Evolutionary conservation across 2,329 filamentous ascomycete species (phyloP).

Genomic region (Botrytis hyacinthi): DNA sequence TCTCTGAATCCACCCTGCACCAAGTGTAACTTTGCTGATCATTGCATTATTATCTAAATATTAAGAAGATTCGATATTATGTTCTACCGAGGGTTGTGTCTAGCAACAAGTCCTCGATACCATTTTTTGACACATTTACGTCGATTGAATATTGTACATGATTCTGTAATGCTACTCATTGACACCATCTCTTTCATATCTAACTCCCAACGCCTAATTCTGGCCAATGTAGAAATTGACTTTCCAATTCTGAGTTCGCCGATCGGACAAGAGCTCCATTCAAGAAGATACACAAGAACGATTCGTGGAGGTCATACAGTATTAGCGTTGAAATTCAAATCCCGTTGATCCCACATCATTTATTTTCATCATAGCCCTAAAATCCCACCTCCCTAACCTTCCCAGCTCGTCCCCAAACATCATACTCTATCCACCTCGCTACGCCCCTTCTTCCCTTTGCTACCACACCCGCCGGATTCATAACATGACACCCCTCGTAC

Average conservation of each 20-base stretch:
- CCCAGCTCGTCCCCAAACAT: conserved; percentile 45
- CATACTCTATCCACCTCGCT: conserved; percentile 86
- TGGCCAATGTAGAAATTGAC: neutral
- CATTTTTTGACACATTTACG: neutral
- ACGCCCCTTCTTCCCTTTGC: conserved; percentile 66
- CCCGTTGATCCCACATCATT: neutral
- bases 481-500: conserved; percentile 92
- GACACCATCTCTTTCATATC: neutral
- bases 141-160: neutral
- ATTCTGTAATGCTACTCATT: neutral
- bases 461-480: conserved; percentile 83
- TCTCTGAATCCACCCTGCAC: neutral
- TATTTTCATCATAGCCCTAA: conserved; percentile 19
- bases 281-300: neutral
- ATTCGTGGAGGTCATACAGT: neutral
- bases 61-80: neutral
- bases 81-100: neutral
- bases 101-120: neutral
- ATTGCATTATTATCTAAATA: neutral
- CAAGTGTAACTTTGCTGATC: neutral
- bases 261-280: neutral
- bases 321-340: neutral
- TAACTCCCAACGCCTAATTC: neutral
- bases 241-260: neutral
- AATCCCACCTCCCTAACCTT: conserved; percentile 37